These are phyloP conservation scores for Plasmodium gonderi DNA, from an alignment of 169 alveolate genomes.

Conservation along the genomic window DNA sequence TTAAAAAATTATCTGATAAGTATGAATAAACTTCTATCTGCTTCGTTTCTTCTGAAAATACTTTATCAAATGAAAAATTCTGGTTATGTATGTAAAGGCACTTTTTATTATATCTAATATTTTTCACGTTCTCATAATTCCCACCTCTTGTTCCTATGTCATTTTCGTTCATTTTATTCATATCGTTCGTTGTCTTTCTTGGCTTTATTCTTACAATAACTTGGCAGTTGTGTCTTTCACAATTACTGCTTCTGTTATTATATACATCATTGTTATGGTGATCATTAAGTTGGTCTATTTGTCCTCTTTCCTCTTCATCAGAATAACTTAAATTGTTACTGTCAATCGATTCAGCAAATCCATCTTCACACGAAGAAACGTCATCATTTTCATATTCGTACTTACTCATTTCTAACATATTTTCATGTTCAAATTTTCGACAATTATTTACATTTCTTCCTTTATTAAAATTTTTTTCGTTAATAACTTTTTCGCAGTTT, in stretches of 20 bases:
- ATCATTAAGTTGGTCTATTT: neutral
- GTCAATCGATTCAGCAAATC: neutral
- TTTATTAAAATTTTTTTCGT: neutral
- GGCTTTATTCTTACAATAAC: constrained; percentile 45
- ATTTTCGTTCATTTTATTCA: constrained; percentile 12
- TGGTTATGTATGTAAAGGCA: constrained; percentile 35
- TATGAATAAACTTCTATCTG: constrained; percentile 46
- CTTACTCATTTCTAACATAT: neutral
- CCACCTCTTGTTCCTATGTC: neutral
- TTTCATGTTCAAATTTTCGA: neutral
- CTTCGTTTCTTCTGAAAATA: constrained; percentile 27
- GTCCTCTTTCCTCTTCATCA: constrained; percentile 12
- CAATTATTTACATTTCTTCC: neutral
- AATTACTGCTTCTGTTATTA: neutral
- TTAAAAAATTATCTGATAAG: constrained; percentile 37
- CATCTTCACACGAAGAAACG: neutral
- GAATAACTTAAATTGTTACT: constrained; percentile 8
- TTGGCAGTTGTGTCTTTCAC: constrained; percentile 32
- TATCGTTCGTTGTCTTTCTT: constrained; percentile 2
- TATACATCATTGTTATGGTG: neutral
- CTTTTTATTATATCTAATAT: constrained; percentile 23
- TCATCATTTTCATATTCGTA: constrained; percentile 16
- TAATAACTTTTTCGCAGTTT: neutral
- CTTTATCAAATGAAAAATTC: constrained; percentile 44
- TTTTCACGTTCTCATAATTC: constrained; percentile 14